Evolutionary conservation across 805 yeast species (phyloP).

Genomic region (Lipomyces lipofer): DNA sequence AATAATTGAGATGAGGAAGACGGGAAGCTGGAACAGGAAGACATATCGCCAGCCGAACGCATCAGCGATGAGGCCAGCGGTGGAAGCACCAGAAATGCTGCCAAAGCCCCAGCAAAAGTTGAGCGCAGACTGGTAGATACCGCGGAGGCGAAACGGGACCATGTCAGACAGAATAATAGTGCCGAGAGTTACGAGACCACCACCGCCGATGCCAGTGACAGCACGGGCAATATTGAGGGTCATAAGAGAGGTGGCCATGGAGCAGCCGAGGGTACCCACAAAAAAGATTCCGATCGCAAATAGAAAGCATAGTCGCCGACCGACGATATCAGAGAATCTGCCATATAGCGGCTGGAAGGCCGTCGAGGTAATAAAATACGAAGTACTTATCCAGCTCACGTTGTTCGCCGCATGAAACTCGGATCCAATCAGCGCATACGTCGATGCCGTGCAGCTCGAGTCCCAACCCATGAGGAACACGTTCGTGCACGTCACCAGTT

Average conservation of each 20-base stretch:
- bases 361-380: slow-evolving; percentile 61
- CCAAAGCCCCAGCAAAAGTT: slow-evolving; percentile 57
- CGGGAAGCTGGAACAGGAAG: slow-evolving; percentile 45
- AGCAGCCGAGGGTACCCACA: slow-evolving; percentile 32
- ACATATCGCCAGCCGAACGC: slow-evolving; percentile 64
- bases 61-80: slow-evolving; percentile 56
- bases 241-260: slow-evolving; percentile 29
- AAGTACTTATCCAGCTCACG: slow-evolving; percentile 67
- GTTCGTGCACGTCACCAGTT: slow-evolving; percentile 38
- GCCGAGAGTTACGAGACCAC: slow-evolving; percentile 75
- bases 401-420: slow-evolving; percentile 51
- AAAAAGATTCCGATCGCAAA: slow-evolving; percentile 35
- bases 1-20: slow-evolving; percentile 42
- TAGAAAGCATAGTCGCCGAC: slow-evolving; percentile 40
- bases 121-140: slow-evolving; percentile 58
- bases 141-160: slow-evolving; percentile 72
- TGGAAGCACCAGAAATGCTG: slow-evolving; percentile 66
- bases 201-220: slow-evolving; percentile 88
- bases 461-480: slow-evolving; percentile 52
- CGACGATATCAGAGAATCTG: slow-evolving; percentile 56
- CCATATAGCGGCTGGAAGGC: slow-evolving; percentile 71
- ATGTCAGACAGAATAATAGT: slow-evolving; percentile 77
- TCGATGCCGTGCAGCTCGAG: slow-evolving; percentile 51
- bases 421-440: slow-evolving; percentile 50
- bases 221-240: slow-evolving; percentile 48